Evolutionary conservation across 345 rosid species (phyloP), one percentile per base, ranked within the genome.

Genomic region (Luvunga scandens): DNA sequence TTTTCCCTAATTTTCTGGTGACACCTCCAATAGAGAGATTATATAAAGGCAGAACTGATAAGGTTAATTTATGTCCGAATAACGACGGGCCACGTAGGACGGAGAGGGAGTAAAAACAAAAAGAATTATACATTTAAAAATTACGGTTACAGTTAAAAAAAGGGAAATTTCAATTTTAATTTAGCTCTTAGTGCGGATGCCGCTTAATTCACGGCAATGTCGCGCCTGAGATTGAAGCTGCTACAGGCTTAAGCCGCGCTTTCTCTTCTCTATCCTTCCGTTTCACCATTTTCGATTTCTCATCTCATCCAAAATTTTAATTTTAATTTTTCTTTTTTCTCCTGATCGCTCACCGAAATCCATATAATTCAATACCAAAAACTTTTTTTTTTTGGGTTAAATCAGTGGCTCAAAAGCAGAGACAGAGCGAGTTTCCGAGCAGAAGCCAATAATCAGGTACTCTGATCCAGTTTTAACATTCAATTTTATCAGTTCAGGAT

Each of bases 191-290:
- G 73, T 68, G 71, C 73, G 75, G 84, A 81, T 83, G 87, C 80
- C 81, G 89, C 92, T 83, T 83, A 86, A 83, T 85, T 85, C 66
- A 82, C 90, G 89, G 87, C 79, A 79, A 84, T 78, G 86, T 82
- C 81, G 77, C 78, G 73, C 80, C 75, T 71, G 81, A 64, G 77
- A 61, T 66, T 76, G 80, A 76, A 75, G 79, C 69, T 68, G 77
- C 83, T 76, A 74, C 73, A 65, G 78, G 74, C 78, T 64, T 79
- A 74, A 86, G 65, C 80, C 78, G 50, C 83, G 78, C 84, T 42
- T 68, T 31, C 67, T 81, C 75, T 68, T 81, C 82, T 73, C 71
- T 57, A 64, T 56, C 84, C 60, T 74, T 84, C 68, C 57, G 66
- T 69, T 30, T 31, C 77, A 36, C 7, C 75, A 27, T 22, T 73